Base-by-base conservation (phyloP, 176 grass and related monocot genomes). In the maize (Zea mays) region DNA sequence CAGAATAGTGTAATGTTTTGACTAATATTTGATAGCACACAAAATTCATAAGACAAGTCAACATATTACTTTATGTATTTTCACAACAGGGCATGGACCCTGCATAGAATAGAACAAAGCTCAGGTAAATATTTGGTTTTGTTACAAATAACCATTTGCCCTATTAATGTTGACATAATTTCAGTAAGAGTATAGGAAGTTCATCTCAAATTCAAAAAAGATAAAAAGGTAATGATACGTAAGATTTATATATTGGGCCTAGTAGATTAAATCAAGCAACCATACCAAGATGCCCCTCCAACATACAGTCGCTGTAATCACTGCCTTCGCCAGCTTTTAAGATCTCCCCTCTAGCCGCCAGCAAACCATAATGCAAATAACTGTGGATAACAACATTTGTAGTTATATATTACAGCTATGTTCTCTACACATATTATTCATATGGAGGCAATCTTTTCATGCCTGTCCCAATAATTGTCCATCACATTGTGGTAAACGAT, bases 281-380 rank as follows among this genome's bases (percentile, higher is more conserved):
- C 52, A 65, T 90, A 97, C 94, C 94, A 71, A 84, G 85, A 91
- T 97, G 85, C 52, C 94, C 91, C 38, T 86, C 79, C 56, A 97
- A 85, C 71, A 97, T 92, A 62, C 94, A 94, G 69, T 90, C 93
- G 65, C 60, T 93, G 68, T 83, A 68, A 83, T 79, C 75, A 63
- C 59, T 77, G 40, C 67, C 88, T 81, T 90, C 89, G 13, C 83
- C 35, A 0, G 81, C 80, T 77, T 94, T 94, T 78, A 98, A 87
- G 71, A 95, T 95, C 78, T 98, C 92, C 60, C 92, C 96, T 90
- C 96, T 94, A 80, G 92, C 91, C 63, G 96, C 96, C 86, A 98
- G 83, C 75, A 98, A 76, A 20, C 96, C 96, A 79, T 92, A 98
- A 88, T 78, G 96, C 80, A 98, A 84, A 82, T 98, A 98, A 84